These are phyloP conservation scores for Hagleromyces aurorensis DNA, from an alignment of 805 yeast species.

Conservation along the genomic window DNA sequence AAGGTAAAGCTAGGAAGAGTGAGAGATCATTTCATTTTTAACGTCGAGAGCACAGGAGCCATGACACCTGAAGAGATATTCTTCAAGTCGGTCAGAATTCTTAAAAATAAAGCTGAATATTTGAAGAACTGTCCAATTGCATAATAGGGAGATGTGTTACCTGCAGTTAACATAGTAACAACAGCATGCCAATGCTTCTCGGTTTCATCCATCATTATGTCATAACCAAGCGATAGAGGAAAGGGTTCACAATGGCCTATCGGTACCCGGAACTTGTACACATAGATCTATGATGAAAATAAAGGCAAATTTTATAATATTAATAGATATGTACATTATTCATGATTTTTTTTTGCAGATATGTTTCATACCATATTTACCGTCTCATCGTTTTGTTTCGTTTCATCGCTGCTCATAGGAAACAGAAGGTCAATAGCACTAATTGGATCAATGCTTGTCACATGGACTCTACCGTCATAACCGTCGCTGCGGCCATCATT, in stretches of 20 bases:
- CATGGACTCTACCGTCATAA: constrained; percentile 35
- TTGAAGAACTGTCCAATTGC: constrained; percentile 72
- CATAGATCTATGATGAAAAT: too few species aligned
- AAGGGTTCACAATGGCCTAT: too few species aligned
- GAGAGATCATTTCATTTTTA: constrained; percentile 89
- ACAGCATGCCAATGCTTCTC: neutral
- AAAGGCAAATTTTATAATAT: too few species aligned
- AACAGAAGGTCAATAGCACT: constrained; percentile 20
- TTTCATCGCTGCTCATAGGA: too few species aligned
- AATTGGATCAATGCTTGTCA: constrained; percentile 32
- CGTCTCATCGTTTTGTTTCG: neutral
- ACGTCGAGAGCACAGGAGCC: constrained; percentile 92
- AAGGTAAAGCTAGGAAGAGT: constrained; percentile 86
- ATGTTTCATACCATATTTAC: neutral
- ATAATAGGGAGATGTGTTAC: constrained; percentile 36
- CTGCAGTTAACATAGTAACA: constrained; percentile 14
- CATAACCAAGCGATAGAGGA: constrained; percentile 6
- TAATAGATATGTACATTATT: too few species aligned
- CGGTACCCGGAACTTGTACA: too few species aligned
- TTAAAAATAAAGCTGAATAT: constrained; percentile 78
- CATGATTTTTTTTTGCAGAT: constrained; percentile 7
- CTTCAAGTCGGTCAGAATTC: constrained; percentile 77
- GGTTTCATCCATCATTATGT: neutral
- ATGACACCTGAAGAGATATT: constrained; percentile 96
- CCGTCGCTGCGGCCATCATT: constrained; percentile 33